Base-by-base conservation (phyloP, 345 rosid genomes). In the Citrus cavaleriei region DNA sequence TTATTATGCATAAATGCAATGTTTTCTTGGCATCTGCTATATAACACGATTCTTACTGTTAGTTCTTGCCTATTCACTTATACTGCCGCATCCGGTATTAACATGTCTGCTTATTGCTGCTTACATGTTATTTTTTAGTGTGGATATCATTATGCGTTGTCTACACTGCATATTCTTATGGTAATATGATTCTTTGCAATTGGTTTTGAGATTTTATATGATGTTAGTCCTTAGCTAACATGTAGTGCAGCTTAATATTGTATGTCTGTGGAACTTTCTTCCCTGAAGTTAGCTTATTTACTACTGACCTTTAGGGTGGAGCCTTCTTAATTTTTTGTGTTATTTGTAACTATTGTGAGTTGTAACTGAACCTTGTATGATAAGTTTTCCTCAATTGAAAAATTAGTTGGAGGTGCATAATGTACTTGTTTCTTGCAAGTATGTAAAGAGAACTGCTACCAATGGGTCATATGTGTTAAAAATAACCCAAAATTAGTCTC, bases 321-420 rank as follows among this genome's bases (percentile, higher is more conserved):
- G 24, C 42, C 16, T 82, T 63, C 51, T 74, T 49, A 58, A 77
- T 49, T 68, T 27, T 82, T 49, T 21, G 79, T 55, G 55, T 13
- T 37, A 46, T 35, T 83, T 83, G 85, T 83, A 83, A 83, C 34
- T 59, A 35, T 79, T 72, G 28, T 67, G 57, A 59, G 55, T 73
- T 80, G 83, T 80, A 83, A 35, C 28, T 34, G 67, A 30, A 67
- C 51, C 72, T 76, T 80, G 61, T 79, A 72, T 67, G 60, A 59
- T 25, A 51, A 24, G 49, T 73, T 73, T 61, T 54, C 62, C 24
- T 73, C 28, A 72, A 28, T 38, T 58, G 72, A 73, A 73, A 73
- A 61, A 68, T 30, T 68, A 73, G 37, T 40, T 74, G 49, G 35
- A 37, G 38, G 40, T 61, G 32, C 66, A 58, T 72, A 34, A 58